phyloP scores from a whole-genome alignment of 768 basidiomycete genomes.

The Leucocoprinus leucothites region DNA sequence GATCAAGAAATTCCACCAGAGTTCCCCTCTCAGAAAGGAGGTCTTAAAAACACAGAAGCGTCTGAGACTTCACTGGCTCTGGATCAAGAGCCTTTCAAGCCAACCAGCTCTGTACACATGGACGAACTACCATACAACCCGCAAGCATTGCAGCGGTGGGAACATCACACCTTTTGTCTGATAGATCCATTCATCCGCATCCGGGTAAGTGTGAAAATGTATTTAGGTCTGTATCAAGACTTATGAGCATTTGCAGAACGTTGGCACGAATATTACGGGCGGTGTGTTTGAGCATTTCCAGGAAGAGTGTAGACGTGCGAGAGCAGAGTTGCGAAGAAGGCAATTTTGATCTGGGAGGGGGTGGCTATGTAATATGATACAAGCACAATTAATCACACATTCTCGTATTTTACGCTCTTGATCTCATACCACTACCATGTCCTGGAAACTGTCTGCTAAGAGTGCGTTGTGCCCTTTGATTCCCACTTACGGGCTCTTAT shows the following conservation, averaged over 20 bases:
- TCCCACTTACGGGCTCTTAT: slow-evolving; percentile 8
- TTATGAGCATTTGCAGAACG: slow-evolving; percentile 2
- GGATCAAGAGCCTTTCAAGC: not conserved
- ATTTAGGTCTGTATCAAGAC: not conserved
- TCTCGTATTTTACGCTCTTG: slow-evolving; percentile 3
- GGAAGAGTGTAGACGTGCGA: slow-evolving; percentile 1
- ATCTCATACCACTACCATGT: slow-evolving; percentile 34
- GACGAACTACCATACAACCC: not conserved
- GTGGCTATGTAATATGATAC: slow-evolving; percentile 13
- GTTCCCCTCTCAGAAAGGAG: too few species aligned
- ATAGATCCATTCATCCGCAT: slow-evolving; percentile 38
- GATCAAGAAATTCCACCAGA: too few species aligned
- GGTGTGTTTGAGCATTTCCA: slow-evolving; percentile 7
- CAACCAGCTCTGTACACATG: not conserved
- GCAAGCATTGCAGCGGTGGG: not conserved
- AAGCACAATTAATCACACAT: slow-evolving; percentile 2
- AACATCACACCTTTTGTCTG: slow-evolving; percentile 18
- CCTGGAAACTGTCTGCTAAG: slow-evolving; percentile 51
- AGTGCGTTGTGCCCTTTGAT: slow-evolving; percentile 26
- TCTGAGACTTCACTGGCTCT: not conserved
- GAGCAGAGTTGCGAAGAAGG: slow-evolving; percentile 2
- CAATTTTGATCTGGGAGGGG: slow-evolving; percentile 6
- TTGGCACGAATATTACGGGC: not conserved
- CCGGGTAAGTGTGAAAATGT: slow-evolving; percentile 26
- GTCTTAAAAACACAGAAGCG: not conserved